These are phyloP conservation scores for Ceratocystis cacaofunesta DNA, from an alignment of 2,329 filamentous ascomycete species.

Conservation along the genomic window DNA sequence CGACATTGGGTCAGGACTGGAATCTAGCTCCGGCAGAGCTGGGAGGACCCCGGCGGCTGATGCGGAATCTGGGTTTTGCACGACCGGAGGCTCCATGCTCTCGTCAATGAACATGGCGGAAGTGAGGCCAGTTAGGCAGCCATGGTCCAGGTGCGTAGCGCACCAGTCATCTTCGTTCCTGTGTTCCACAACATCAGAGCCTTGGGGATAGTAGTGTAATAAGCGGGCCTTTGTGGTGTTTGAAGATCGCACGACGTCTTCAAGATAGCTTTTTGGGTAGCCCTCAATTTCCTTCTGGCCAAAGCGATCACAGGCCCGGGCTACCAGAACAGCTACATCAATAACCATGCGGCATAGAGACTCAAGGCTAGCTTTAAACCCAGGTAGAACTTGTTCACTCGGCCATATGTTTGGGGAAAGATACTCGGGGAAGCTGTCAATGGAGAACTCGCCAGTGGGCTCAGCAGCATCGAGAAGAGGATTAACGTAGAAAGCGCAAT, in stretches of 20 bases:
- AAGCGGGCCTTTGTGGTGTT: constrained; percentile 82
- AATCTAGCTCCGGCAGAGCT: constrained; percentile 52
- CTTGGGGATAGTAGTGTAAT: constrained; percentile 77
- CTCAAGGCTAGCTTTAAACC: constrained; percentile 59
- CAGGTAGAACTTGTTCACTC: constrained; percentile 48
- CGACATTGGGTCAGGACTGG: constrained; percentile 67
- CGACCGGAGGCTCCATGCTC: constrained; percentile 27
- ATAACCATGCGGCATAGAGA: constrained; percentile 72
- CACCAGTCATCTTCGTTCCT: constrained; percentile 78
- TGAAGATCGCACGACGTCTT: constrained; percentile 72
- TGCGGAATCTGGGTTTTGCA: constrained; percentile 21
- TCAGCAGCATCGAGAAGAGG: constrained; percentile 44
- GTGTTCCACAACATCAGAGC: constrained; percentile 24
- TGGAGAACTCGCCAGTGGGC: constrained; percentile 42
- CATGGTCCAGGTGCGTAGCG: constrained; percentile 77
- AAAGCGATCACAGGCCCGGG: constrained; percentile 76
- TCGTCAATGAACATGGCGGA: constrained; percentile 96
- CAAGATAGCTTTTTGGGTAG: constrained; percentile 66
- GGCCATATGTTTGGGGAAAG: constrained; percentile 88
- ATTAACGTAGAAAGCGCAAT: constrained; percentile 64
- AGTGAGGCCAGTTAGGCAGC: constrained; percentile 84
- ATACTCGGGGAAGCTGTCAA: constrained; percentile 67
- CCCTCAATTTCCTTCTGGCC: constrained; percentile 62
- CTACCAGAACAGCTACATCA: constrained; percentile 76
- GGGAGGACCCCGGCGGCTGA: constrained; percentile 25